These are phyloP conservation scores for Hansfordia pulvinata DNA, from an alignment of 2,329 filamentous ascomycete genomes.

Conservation along the genomic window DNA sequence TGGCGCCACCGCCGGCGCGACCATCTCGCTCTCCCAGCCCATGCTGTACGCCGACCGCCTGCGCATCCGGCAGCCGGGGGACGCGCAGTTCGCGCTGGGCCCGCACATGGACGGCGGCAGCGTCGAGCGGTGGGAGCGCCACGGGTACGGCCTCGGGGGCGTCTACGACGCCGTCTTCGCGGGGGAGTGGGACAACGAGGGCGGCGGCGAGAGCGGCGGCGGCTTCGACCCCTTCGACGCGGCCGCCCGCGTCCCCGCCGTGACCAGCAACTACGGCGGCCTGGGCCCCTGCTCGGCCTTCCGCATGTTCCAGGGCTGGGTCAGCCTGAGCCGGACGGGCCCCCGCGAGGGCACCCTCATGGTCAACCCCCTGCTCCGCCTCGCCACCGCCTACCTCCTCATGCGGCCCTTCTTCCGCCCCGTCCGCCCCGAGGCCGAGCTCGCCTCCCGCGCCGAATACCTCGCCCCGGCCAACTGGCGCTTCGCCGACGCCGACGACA, in stretches of 20 bases:
- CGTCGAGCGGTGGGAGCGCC: conserved; percentile 60
- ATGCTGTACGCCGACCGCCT: conserved; percentile 59
- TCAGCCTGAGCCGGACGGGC: conserved; percentile 60
- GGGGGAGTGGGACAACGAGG: conserved; percentile 54
- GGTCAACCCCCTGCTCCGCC: conserved; percentile 64
- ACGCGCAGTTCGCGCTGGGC: conserved; percentile 56
- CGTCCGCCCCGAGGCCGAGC: conserved; percentile 18
- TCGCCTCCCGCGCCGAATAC: conserved; percentile 25
- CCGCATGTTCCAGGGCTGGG: conserved; percentile 82
- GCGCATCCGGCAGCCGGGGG: conserved; percentile 59
- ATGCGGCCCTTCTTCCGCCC: conserved; percentile 72
- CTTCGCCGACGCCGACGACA: conserved; percentile 29
- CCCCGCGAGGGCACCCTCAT: conserved; percentile 68
- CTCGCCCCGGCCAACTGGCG: conserved; percentile 47
- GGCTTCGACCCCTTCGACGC: conserved; percentile 73
- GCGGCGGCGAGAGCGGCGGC: conserved; percentile 8
- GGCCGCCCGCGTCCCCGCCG: conserved; percentile 50
- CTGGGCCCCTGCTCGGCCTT: conserved; percentile 75
- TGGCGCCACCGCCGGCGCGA: no score
- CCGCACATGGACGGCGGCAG: conserved; percentile 64
- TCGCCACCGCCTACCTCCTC: conserved; percentile 68
- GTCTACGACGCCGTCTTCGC: conserved; percentile 64
- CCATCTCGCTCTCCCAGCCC: conserved; percentile 38
- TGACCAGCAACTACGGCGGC: conserved; percentile 66
- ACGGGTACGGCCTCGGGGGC: conserved; percentile 49